Conservation (phyloP, 2,329 filamentous ascomycete genomes). For the Colletotrichum phormii region DNA sequence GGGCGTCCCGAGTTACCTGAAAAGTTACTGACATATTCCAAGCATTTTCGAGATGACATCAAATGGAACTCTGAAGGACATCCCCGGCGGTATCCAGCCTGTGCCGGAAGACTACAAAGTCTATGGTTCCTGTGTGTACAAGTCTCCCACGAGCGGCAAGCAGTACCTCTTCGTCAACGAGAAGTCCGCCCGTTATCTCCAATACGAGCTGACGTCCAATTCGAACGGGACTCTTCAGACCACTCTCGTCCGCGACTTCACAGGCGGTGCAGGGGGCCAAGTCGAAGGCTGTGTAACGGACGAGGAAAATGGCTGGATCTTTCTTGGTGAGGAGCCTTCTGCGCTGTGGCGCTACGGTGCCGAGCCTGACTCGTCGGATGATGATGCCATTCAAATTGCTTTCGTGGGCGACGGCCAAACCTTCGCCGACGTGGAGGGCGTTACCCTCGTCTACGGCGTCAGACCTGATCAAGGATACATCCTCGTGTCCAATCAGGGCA, state of each 20-base stretch:
- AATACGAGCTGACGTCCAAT: constrained; percentile 60
- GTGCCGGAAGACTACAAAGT: constrained; percentile 58
- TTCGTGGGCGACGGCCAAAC: constrained; percentile 59
- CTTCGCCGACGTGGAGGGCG: constrained; percentile 65
- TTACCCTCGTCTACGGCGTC: constrained; percentile 61
- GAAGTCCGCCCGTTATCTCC: constrained; percentile 64
- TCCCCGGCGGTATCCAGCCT: constrained; percentile 59
- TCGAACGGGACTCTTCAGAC: constrained; percentile 56
- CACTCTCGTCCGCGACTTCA: constrained; percentile 61
- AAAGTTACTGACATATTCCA: fast-evolving
- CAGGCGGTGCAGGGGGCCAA: constrained; percentile 62
- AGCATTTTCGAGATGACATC: constrained; percentile 62
- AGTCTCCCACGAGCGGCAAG: constrained; percentile 57
- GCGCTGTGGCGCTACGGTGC: constrained; percentile 65
- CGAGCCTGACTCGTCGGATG: constrained; percentile 55
- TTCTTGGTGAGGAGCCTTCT: constrained; percentile 63
- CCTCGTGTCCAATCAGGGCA: constrained; percentile 63
- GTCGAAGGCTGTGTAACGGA: constrained; percentile 66
- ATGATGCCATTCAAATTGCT: constrained; percentile 49
- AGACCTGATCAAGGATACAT: constrained; percentile 59
- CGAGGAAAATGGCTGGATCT: constrained; percentile 61
- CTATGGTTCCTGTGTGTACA: constrained; percentile 65
- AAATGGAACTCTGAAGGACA: constrained; percentile 55
- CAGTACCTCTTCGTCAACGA: constrained; percentile 67
- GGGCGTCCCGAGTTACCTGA: fast-evolving